Evolutionary conservation across 192 early-diverging fungal genomes (phyloP), one percentile per base, ranked within the genome.

Genomic region (Endogone sp.): DNA sequence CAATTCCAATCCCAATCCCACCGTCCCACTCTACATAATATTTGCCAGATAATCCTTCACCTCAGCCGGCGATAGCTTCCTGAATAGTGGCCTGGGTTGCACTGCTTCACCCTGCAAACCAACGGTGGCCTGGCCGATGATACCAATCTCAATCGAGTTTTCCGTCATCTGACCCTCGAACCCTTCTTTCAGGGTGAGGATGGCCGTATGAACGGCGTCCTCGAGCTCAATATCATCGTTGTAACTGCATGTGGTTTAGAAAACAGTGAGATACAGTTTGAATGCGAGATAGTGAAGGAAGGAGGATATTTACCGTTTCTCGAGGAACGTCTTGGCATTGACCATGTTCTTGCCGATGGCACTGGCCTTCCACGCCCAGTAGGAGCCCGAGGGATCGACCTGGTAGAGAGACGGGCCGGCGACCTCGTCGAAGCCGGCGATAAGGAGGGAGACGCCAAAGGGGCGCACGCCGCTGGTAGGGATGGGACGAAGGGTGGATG

Each of bases 291-390:
- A 31, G 3, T 4, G n/a, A 20, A 29, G 4, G 29, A 26, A 23
- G 10, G 20, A 22, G 32, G 4, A 23, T 16, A 64, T 60, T 49
- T 70, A 95, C 89, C 95, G 77, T 87, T 99, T 99, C 79, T 99
- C 96, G 69, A 99, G 78, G 82, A 99, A 99, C 3, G 95, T 98
- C 87, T 98, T 98, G 68, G 98, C 95, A 79, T 98, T 99, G 67
- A 96, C 81, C 96, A 98, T 98, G 82, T 99, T 98, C 78, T 99
- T 99, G 61, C 98, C 98, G 61, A 98, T 98, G 1, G 97, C 95
- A 27, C 92, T 95, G 20, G 96, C 98, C 82, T 98, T 98, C 98
- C 98, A 99, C 22, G 95, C 91, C 81, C 90, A 99, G 85, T 95
- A 99, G 29, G 95, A 95, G 54, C 98, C 98, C 62, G 96, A 97